phyloP scores from a whole-genome alignment of 2,329 filamentous ascomycete species.

The Ascochyta fabae region DNA sequence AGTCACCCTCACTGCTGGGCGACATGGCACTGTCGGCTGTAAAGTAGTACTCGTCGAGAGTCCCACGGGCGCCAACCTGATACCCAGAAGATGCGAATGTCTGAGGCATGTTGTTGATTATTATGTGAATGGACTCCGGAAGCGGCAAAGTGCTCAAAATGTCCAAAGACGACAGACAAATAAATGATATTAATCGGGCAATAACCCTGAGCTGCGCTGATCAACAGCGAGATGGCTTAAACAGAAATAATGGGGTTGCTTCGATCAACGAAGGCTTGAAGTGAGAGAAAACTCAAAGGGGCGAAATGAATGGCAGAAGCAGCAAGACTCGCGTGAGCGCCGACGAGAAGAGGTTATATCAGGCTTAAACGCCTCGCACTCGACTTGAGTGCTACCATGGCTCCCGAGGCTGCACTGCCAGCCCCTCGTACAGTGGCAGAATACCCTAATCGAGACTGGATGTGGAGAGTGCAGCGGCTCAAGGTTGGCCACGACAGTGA shows the following conservation, averaged over 20 bases:
- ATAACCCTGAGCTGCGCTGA: conserved; percentile 46
- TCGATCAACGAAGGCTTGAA: conserved; percentile 55
- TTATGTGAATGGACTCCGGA: conserved; percentile 25
- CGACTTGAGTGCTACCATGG: conserved; percentile 37
- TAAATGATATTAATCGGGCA: conserved; percentile 45
- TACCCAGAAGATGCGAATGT: conserved; percentile 58
- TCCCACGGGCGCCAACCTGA: conserved; percentile 60
- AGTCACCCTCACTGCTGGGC: conserved; percentile 63
- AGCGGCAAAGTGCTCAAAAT: conserved; percentile 23
- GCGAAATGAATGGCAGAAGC: conserved; percentile 46
- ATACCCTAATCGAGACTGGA: conserved; percentile 24
- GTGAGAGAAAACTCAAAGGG: conserved; percentile 37
- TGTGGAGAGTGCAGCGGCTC: conserved; percentile 43
- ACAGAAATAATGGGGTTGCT: conserved; percentile 47
- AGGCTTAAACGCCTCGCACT: conserved; percentile 39
- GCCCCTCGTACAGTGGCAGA: conserved; percentile 40
- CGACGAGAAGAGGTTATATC: conserved; percentile 44
- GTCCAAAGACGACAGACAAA: conserved; percentile 32
- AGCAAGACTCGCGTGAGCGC: conserved; percentile 36
- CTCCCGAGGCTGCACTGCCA: conserved; percentile 38
- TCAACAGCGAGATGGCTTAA: conserved; percentile 49
- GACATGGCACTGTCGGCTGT: conserved; percentile 47
- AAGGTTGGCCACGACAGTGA: conserved; percentile 45
- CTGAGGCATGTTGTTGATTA: conserved; percentile 54
- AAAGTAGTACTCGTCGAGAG: conserved; percentile 61